Conservation (phyloP, 208 protist species). For the Trypanosoma vivax region DNA sequence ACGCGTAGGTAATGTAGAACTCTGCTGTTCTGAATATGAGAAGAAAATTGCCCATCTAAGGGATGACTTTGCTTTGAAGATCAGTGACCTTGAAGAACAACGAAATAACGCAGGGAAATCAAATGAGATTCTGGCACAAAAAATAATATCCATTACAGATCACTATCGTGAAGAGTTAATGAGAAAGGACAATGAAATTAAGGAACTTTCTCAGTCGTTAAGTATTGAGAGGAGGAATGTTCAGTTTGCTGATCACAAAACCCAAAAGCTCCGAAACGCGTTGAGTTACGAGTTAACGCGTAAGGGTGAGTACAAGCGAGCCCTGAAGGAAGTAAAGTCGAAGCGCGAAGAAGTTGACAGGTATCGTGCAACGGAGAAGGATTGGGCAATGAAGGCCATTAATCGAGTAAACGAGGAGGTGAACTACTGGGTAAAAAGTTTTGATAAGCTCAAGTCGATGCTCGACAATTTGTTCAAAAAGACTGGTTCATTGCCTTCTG, state of each 20-base stretch:
- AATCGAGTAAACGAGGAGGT: slow-evolving; percentile 56
- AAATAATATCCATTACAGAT: slow-evolving; percentile 1
- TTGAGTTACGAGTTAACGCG: slow-evolving; percentile 62
- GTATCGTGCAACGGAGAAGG: slow-evolving; percentile 46
- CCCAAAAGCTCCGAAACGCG: slow-evolving; percentile 34
- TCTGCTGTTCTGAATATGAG: not conserved
- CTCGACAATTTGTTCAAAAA: slow-evolving; percentile 28
- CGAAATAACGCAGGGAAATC: not conserved
- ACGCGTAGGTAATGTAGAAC: not conserved
- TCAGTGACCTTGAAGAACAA: slow-evolving; percentile 6
- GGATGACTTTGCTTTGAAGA: slow-evolving; percentile 7
- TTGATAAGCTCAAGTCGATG: slow-evolving; percentile 68
- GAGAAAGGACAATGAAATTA: slow-evolving; percentile 4
- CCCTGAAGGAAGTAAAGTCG: slow-evolving; percentile 50
- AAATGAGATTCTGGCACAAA: slow-evolving; percentile 6
- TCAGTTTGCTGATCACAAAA: slow-evolving; percentile 19
- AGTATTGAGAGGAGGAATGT: slow-evolving; percentile 15
- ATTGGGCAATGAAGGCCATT: slow-evolving; percentile 50
- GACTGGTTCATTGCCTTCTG: slow-evolving; percentile 24
- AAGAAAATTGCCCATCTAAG: not conserved
- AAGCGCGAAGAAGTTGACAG: slow-evolving; percentile 60
- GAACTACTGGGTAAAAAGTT: slow-evolving; percentile 70
- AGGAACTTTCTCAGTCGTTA: slow-evolving; percentile 9
- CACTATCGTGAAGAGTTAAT: not conserved
- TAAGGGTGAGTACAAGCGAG: slow-evolving; percentile 76